Base-by-base conservation (phyloP, 2,329 filamentous ascomycete species). In the Hysterium pulicare region DNA sequence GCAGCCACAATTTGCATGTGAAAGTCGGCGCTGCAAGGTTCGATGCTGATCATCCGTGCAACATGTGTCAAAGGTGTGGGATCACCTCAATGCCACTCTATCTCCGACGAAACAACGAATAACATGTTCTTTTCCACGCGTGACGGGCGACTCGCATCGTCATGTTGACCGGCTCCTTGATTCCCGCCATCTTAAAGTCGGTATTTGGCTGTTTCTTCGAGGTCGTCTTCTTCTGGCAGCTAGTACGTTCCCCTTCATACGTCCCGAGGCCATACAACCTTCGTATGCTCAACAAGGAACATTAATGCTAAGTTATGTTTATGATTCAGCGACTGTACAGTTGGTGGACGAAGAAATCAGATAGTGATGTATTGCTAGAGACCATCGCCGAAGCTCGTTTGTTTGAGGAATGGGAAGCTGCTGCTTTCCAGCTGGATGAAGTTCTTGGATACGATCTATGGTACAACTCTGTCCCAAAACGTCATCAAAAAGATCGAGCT, bases 391-490 rank as follows among this genome's bases (percentile, higher is more conserved):
- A 81, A 45, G 86, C 88, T 15, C 74, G 81, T 50, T 76, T 78
- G 20, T 95, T 85, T 60, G 87, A 93, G 58, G 85, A 93, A 61
- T 96, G 90, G 89, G 84, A 91, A 61, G 83, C 84, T 51, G 83
- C 85, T n/a, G 88, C 90, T 1, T 78, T 86, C 49, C 80, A 87
- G 57, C 77, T 95, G n/a, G 90, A 95, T 65, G 84, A 85, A 56
- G 73, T 87, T 15, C 75, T 90, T n/a, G 84, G 84, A 32, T 81
- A 90, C 53, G 87, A 94, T 67, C 67, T 90, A 47, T 95, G 87
- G 87, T 87, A 71, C 45, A 68, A 32, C 22, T 28, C 35, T 41
- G 40, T 11, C 15, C 19, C 13, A 39, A 33, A 34, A 40, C 9
- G 20, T 33, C 36, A n/a, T n/a, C n/a, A n/a, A n/a, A n/a, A n/a